phyloP scores from a whole-genome alignment of 2,329 filamentous ascomycete species.

The Cryphonectria parasitica region DNA sequence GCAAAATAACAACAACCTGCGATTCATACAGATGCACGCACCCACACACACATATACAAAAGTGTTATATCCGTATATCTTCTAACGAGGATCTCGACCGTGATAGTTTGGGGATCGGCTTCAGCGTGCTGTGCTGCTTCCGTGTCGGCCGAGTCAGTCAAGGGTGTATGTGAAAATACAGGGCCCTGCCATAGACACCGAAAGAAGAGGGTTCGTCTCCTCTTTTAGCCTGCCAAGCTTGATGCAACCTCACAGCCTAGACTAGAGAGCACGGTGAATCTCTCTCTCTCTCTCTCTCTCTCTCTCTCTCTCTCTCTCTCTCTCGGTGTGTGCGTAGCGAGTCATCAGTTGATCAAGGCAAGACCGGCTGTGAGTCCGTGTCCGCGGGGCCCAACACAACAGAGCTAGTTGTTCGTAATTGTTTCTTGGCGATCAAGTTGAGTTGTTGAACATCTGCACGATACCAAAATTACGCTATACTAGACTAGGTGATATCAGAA shows the following conservation, averaged over 20 bases:
- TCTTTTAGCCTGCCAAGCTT: conserved; percentile 9
- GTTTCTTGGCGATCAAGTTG: background rate
- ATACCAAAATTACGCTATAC: no score
- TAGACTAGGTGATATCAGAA: background rate
- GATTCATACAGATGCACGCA: background rate
- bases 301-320: no score
- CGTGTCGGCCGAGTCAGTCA: conserved; percentile 18
- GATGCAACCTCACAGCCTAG: background rate
- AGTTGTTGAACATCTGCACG: no score
- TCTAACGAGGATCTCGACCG: background rate
- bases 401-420: conserved; percentile 1
- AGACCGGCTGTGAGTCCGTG: background rate
- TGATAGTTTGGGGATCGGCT: background rate
- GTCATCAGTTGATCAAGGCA: background rate
- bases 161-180: background rate
- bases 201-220: background rate
- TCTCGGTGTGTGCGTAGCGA: background rate
- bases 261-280: background rate
- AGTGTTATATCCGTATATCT: background rate
- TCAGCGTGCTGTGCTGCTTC: background rate
- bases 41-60: background rate
- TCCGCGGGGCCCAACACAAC: background rate
- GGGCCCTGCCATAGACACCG: background rate
- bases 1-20: background rate
- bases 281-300: no score